Evolutionary conservation across 2,329 filamentous ascomycete species (phyloP).

Genomic region (Apiospora kogelbergensis): DNA sequence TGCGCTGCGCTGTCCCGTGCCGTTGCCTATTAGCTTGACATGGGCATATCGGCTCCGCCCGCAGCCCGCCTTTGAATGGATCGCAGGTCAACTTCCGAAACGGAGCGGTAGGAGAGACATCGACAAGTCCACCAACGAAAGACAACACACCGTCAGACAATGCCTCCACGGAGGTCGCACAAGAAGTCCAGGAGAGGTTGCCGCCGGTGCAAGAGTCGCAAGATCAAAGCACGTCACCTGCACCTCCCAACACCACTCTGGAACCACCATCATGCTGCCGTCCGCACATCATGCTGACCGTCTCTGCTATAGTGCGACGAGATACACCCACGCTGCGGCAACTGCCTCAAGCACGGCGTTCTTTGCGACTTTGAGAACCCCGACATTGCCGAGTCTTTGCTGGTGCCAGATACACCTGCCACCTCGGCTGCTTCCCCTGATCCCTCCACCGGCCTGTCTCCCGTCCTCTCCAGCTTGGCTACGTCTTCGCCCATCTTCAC

Average conservation of each 20-base stretch:
- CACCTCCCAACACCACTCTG: background rate
- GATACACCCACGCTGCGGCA: slow-evolving; percentile 63
- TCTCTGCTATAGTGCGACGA: slow-evolving; percentile 57
- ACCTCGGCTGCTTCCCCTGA: slow-evolving; percentile 24
- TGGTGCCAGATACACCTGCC: slow-evolving; percentile 36
- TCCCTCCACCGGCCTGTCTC: slow-evolving; percentile 21
- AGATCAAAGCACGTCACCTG: slow-evolving; percentile 60
- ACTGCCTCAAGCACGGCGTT: slow-evolving; percentile 67
- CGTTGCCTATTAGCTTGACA: background rate
- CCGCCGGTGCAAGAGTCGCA: slow-evolving; percentile 63
- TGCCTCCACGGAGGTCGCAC: slow-evolving; percentile 67
- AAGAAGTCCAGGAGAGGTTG: slow-evolving; percentile 71
- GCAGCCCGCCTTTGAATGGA: slow-evolving; percentile 1
- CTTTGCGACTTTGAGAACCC: slow-evolving; percentile 63
- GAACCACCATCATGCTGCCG: background rate
- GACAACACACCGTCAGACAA: slow-evolving; percentile 29
- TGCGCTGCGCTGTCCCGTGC: background rate
- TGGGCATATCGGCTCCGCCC: background rate
- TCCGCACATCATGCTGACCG: background rate
- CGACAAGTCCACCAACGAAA: background rate
- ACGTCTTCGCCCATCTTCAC: slow-evolving; percentile 23
- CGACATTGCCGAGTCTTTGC: slow-evolving; percentile 44
- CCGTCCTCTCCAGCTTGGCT: slow-evolving; percentile 28
- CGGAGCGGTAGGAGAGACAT: background rate
- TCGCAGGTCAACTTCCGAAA: background rate